Base-by-base conservation (phyloP, 2,329 filamentous ascomycete species). In the Byssochlamys sp. region DNA sequence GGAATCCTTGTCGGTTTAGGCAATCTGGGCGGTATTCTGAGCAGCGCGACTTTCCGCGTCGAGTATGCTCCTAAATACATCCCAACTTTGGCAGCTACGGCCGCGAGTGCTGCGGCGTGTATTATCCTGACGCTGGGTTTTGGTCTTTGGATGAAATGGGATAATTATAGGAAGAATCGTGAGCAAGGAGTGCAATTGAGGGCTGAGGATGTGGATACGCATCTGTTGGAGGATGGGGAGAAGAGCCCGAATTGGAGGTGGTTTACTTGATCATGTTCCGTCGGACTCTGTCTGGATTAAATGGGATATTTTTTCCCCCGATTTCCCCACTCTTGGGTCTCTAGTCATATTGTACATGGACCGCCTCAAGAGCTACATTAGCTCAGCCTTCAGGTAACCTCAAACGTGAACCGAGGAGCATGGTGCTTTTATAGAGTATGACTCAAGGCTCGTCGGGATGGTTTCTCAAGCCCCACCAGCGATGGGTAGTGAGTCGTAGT, bases 51-150 rank as follows among this genome's bases (percentile, higher is more conserved):
- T 0, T 81, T 81, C 56, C 70, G 78, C 6, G 73, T 71, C 0
- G 72, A 76, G 54, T 80, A 79, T 61, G 78, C 78, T 1, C 79
- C 79, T 0, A 73, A 74, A 55, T 80, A 80, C 59, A 68, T 75
- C 0, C 78, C 78, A 0, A 80, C 77, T 1, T 63, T 81, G 5
- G 72, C 76, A 5, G 74, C 71, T 0, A 80, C 75, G 0, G 70
- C 68, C 19, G 67, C 66, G 24, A 75, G 77, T 59, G 78, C 78
- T 62, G 71, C 68, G 0, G 69, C 73, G 0, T 77, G 72, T 55
- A 78, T 80, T 35, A 52, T 66, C 1, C 72, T 72, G 39, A 73
- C 72, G 0, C 59, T 74, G 2, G 66, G 65, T 14, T 56, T 80
- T 39, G 76, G 76, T 0, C 3, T 72, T 1, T 80, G 75, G 74